Base-by-base conservation (phyloP, 2,329 filamentous ascomycete genomes). In the Cordyceps fumosorosea region DNA sequence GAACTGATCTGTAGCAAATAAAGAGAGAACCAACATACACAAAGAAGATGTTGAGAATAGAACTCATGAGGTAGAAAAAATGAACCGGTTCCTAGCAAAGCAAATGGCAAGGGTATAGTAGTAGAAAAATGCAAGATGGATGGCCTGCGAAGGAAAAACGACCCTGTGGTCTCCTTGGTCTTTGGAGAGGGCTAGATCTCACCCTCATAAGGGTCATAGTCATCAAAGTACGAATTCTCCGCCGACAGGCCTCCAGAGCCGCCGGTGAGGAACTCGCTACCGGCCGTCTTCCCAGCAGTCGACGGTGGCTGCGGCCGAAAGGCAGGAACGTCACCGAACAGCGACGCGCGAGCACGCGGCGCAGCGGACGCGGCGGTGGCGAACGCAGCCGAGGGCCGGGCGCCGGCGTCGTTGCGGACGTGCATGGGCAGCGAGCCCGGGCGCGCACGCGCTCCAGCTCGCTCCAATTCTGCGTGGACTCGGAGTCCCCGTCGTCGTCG, bases 181-280 rank as follows among this genome's bases (percentile, higher is more conserved):
- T 18, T 44, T 20, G 1, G 12, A 22, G 2, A 45, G 26, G 29
- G 12, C 56, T 68, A 78, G 61, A 74, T 71, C 66, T 78, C 76
- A 48, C 75, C 76, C 16, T 77, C 74, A 4, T 67, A 66, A 2
- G 11, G 2, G 22, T 70, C 67, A 45, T 66, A 65, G 18, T 71
- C 71, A 29, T 65, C 65, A 32, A 64, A 57, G 47, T 59, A 45
- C 47, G 55, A 26, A 32, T 42, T 50, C 3, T 59, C 37, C 34
- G 53, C 42, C 40, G 56, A 51, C 40, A 48, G 62, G 16, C 37
- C 53, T 48, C 53, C 57, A 37, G 68, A 66, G 2, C 40, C 37
- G 53, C 10, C 45, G 40, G 7, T 48, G 45, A 34, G 42, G 20
- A 37, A 37, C 11, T 37, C 34, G 10, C 5, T 29, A 7, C 22